Conservation (phyloP, 202 grass and related monocot genomes). For the Zizania palustris region DNA sequence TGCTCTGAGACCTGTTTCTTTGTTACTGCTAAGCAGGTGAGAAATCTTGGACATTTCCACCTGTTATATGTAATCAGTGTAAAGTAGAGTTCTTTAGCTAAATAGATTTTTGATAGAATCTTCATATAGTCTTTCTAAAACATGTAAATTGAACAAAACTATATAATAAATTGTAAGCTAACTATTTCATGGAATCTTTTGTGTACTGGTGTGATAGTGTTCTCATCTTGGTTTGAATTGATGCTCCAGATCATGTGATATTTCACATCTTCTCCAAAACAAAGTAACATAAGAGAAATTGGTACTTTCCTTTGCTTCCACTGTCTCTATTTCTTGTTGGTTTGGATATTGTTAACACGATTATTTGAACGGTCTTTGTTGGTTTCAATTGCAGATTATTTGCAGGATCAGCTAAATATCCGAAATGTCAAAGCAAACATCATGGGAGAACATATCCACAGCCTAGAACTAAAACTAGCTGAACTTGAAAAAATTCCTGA, state of each 20-base stretch:
- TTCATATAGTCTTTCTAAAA: background rate
- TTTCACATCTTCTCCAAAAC: conserved; percentile 9
- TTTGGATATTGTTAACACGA: conserved; percentile 12
- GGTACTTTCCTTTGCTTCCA: conserved; percentile 45
- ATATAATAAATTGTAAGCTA: background rate
- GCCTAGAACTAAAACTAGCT: conserved; percentile 81
- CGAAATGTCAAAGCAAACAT: conserved; percentile 78
- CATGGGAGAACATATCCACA: conserved; percentile 85
- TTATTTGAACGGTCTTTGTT: conserved; percentile 38
- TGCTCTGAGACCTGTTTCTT: background rate
- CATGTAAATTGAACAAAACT: background rate
- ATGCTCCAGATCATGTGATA: background rate
- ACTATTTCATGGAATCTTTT: background rate
- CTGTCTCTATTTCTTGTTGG: background rate
- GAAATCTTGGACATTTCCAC: background rate
- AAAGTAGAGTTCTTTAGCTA: background rate
- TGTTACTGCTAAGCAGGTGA: background rate
- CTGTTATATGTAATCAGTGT: background rate
- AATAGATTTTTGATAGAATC: background rate
- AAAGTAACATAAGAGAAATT: conserved; percentile 49
- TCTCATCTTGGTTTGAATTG: background rate
- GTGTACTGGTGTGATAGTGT: background rate
- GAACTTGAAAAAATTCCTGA: conserved; percentile 76
- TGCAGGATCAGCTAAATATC: conserved; percentile 94
- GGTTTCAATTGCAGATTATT: conserved; percentile 76